Evolutionary conservation across 345 rosid species (phyloP).

Genomic region (Acer saccharum): DNA sequence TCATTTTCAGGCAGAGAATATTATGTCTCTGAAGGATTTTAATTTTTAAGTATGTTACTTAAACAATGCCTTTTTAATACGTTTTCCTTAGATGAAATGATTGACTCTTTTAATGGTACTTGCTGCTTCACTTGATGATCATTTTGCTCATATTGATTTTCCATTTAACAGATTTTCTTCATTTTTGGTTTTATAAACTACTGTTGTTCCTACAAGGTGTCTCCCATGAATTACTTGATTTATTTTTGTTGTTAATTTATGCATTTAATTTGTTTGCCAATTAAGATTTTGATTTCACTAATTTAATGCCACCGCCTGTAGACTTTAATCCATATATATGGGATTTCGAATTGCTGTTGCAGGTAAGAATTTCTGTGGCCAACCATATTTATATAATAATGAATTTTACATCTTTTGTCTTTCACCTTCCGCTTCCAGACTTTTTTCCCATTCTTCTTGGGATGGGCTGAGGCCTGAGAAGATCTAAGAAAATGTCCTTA

Average conservation of each 20-base stretch:
- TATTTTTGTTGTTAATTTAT: background rate
- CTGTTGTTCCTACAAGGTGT: background rate
- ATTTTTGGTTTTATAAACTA: conserved; percentile 3
- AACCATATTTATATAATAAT: background rate
- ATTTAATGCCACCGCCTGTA: background rate
- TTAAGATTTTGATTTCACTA: background rate
- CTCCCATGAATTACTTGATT: conserved; percentile 1
- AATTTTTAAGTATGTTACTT: conserved; percentile 23
- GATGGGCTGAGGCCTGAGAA: background rate
- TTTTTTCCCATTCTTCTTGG: background rate
- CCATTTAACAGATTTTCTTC: background rate
- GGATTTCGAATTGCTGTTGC: conserved; percentile 24
- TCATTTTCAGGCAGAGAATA: conserved; percentile 33
- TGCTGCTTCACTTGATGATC: background rate
- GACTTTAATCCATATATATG: conserved; percentile 11
- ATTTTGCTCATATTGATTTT: background rate
- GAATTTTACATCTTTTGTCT: background rate
- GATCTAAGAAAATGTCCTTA: background rate
- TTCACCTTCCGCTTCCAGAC: background rate
- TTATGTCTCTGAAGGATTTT: conserved; percentile 24
- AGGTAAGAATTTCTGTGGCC: conserved; percentile 12
- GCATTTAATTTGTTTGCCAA: background rate
- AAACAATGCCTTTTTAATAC: conserved; percentile 16
- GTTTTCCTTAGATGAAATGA: conserved; percentile 11
- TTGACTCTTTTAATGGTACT: conserved; percentile 15